Base-by-base conservation (phyloP, 352 stramenopile species). In the Peronospora farinosa region DNA sequence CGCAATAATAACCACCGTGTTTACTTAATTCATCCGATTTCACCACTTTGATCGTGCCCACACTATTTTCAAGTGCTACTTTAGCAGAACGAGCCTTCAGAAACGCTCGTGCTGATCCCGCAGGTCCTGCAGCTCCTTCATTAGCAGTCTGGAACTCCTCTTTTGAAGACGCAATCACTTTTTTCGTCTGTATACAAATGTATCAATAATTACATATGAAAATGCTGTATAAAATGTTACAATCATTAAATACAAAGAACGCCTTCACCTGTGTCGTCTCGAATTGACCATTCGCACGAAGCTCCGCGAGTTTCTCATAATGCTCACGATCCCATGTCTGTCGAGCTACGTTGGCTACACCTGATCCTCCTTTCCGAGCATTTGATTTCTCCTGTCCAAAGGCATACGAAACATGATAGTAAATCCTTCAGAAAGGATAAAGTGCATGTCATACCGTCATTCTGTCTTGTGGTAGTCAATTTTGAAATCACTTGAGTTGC, bases 1-100 rank as follows among this genome's bases (percentile, higher is more conserved):
- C 91, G 49, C 91, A 97, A 54, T 79, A 97, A 65, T 93, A 97
- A 2, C 88, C 91, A 17, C 84, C 86, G 47, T 43, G 73, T 51
- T 88, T 85, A 51, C 66, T 83, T 13, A 78, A 55, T 16, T 95
- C 82, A 40, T 93, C 78, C 3, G 79, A 68, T 48, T 92, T 96
- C 47, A 97, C 74, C 42, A 96, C 84, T 31, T 84, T 73, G 17
- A 90, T 72, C 1, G 87, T 92, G 37, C 88, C 86, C 17, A 95
- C 81, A 43, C 84, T 84, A 19, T 55, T 67, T 33, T 96, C 88
- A 7, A 96, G 65, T 39, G 80, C 74, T 47, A 96, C 78, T 38
- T 89, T 86, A 41, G 78, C 54, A 10, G 60, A 70, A 0, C 86
- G 74, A 23, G 84, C 84, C 53, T 86, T 91, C 9, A 94, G 52